These are phyloP conservation scores for Coelastrella sp. DNA, from an alignment of 139 green algal species.

Conservation along the genomic window DNA sequence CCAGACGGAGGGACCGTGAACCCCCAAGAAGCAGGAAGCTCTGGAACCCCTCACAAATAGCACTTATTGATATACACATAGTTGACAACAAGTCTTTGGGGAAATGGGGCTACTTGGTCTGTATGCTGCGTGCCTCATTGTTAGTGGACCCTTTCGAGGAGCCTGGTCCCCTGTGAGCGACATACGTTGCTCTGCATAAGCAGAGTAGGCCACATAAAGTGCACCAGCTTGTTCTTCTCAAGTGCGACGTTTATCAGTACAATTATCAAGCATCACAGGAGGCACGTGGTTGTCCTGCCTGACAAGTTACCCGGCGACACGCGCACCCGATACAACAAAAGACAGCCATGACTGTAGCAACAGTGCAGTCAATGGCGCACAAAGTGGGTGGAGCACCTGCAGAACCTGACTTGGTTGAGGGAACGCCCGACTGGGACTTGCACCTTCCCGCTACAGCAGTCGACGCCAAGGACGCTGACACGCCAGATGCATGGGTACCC, in stretches of 20 bases:
- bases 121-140: not conserved
- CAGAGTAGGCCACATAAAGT: not conserved
- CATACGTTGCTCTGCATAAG: not conserved
- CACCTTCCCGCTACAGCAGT: slow-evolving; percentile 52
- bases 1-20: not conserved
- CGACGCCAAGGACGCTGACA: slow-evolving; percentile 77
- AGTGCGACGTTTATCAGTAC: not conserved
- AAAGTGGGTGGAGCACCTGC: slow-evolving; percentile 20
- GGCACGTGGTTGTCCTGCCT: not conserved
- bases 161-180: not conserved
- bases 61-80: too few species aligned
- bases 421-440: slow-evolving; percentile 32
- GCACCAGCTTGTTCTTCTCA: too few species aligned
- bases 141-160: not conserved
- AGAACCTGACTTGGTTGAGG: slow-evolving; percentile 12
- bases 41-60: not conserved
- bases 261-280: not conserved
- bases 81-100: too few species aligned
- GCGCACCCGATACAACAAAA: not conserved
- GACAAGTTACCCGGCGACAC: not conserved
- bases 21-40: not conserved
- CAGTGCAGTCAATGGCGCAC: slow-evolving; percentile 9
- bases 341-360: not conserved
- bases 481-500: slow-evolving; percentile 86
- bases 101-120: too few species aligned